phyloP scores from a whole-genome alignment of 2,329 filamentous ascomycete genomes.

The Biscogniauxia sp. region DNA sequence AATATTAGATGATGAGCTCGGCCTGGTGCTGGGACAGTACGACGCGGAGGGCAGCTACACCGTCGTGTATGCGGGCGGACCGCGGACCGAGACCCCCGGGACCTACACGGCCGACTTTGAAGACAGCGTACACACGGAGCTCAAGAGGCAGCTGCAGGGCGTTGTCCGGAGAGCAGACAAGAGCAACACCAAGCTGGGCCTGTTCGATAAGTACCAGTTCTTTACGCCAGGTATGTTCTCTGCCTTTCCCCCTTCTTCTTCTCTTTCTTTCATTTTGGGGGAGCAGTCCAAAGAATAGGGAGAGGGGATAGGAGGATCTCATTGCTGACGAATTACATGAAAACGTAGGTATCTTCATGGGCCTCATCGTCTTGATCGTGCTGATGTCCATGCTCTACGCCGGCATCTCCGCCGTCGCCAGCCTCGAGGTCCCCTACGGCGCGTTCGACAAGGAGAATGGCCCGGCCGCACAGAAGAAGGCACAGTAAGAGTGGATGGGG shows the following conservation, averaged over 20 bases:
- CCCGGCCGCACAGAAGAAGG: slow-evolving; percentile 83
- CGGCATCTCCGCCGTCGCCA: slow-evolving; percentile 72
- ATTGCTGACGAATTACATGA: slow-evolving; percentile 8
- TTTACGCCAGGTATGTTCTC: slow-evolving; percentile 73
- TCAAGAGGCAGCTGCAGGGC: slow-evolving; percentile 59
- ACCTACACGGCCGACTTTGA: slow-evolving; percentile 66
- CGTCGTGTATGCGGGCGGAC: slow-evolving; percentile 71
- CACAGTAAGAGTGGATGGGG: slow-evolving; percentile 40
- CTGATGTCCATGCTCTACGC: slow-evolving; percentile 76
- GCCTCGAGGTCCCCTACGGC: slow-evolving; percentile 85
- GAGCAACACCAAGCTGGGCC: slow-evolving; percentile 44
- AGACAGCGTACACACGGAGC: slow-evolving; percentile 64
- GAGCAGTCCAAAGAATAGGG: too few species aligned
- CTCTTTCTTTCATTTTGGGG: too few species aligned
- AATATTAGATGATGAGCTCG: slow-evolving; percentile 48
- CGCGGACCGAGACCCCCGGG: slow-evolving; percentile 42
- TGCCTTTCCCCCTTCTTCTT: not conserved
- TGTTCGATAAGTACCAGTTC: slow-evolving; percentile 95
- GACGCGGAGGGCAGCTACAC: slow-evolving; percentile 57
- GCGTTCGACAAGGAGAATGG: slow-evolving; percentile 97
- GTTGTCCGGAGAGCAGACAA: slow-evolving; percentile 39
- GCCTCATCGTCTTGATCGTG: slow-evolving; percentile 66
- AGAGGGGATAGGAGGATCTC: not conserved
- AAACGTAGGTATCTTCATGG: slow-evolving; percentile 82
- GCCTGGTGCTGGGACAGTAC: slow-evolving; percentile 44